Conservation (phyloP, 2,329 filamentous ascomycete species). For the Aspergillus novoparasiticus region DNA sequence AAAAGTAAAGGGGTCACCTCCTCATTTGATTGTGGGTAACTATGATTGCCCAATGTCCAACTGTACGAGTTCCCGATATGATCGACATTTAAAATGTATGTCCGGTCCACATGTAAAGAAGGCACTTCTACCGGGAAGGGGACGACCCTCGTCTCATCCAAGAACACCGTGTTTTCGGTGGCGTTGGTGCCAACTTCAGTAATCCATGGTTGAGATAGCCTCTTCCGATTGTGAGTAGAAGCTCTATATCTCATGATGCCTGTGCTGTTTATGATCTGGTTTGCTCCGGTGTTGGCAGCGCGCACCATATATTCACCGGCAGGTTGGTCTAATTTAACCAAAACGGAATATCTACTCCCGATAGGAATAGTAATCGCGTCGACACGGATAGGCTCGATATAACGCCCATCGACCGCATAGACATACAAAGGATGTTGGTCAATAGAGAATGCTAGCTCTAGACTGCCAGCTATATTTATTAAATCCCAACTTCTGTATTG, state of each 20-base stretch:
- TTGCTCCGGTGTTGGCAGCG: conserved; percentile 50
- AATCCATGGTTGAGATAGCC: conserved; percentile 48
- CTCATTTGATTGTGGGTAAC: conserved; percentile 27
- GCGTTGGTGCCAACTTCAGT: conserved; percentile 51
- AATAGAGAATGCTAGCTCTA: conserved; percentile 42
- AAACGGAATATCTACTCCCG: conserved; percentile 45
- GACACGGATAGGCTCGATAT: conserved; percentile 43
- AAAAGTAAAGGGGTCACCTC: conserved; percentile 28
- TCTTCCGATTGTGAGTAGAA: conserved; percentile 9
- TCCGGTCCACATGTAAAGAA: conserved; percentile 36
- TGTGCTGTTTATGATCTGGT: conserved; percentile 59
- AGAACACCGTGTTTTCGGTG: conserved; percentile 46
- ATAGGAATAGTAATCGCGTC: conserved; percentile 39
- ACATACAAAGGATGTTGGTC: conserved; percentile 50
- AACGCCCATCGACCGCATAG: conserved; percentile 49
- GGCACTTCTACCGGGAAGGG: conserved; percentile 46
- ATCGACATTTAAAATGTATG: conserved; percentile 27
- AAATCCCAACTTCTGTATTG: conserved; percentile 43
- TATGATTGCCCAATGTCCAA: conserved; percentile 30
- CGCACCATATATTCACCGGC: conserved; percentile 59
- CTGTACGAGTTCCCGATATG: conserved; percentile 25
- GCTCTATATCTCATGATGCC: conserved; percentile 51
- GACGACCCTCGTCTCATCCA: conserved; percentile 47
- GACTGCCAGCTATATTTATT: conserved; percentile 38
- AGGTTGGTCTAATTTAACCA: conserved; percentile 47